Conservation (phyloP, 805 yeast species). For the Kuraishia piskuri region DNA sequence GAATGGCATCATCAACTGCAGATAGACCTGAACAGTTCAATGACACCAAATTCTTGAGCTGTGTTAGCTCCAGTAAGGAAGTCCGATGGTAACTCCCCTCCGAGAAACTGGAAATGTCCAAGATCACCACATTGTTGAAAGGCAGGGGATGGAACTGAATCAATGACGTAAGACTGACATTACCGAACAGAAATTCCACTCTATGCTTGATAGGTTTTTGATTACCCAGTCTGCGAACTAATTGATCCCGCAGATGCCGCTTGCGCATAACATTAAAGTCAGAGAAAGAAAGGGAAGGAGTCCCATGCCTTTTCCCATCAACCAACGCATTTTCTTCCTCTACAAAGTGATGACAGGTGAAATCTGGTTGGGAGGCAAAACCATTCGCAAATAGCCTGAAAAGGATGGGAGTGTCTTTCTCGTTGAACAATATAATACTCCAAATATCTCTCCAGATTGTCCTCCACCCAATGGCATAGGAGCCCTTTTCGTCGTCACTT, state of each 20-base stretch:
- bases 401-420: slow-evolving; percentile 20
- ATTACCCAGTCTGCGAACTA: neutral
- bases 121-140: slow-evolving; percentile 9
- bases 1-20: slow-evolving; percentile 10
- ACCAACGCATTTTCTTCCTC: neutral
- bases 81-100: neutral
- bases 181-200: neutral
- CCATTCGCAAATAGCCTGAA: slow-evolving; percentile 20
- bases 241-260: neutral
- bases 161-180: neutral
- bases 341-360: neutral
- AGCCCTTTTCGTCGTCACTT: neutral
- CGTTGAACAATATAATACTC: slow-evolving; percentile 18
- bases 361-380: slow-evolving; percentile 8
- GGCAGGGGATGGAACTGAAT: neutral
- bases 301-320: neutral
- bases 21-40: slow-evolving; percentile 5
- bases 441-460: slow-evolving; percentile 24
- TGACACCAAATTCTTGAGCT: slow-evolving; percentile 1
- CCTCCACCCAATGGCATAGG: slow-evolving; percentile 11
- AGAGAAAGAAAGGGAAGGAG: neutral
- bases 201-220: neutral
- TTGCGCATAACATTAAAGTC: neutral
- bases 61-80: slow-evolving; percentile 4
- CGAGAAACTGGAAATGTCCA: slow-evolving; percentile 11